Percentiles rank a stretch among this genome's conserved stretches.
These are phyloP conservation scores for Tetrapisispora namnaoensis DNA, from an alignment of 805 yeast genomes.

Conservation along the genomic window DNA sequence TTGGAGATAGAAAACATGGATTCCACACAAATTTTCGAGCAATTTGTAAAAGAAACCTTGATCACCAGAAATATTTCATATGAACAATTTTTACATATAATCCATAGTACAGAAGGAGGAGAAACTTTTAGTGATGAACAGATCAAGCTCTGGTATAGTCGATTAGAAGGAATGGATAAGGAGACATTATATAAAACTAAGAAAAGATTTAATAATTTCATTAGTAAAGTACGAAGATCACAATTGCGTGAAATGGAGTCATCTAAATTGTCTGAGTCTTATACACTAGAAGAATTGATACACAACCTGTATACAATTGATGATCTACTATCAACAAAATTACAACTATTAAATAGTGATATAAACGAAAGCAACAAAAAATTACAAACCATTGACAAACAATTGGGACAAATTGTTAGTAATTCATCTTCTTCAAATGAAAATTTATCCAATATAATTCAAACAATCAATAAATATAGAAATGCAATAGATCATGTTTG, in stretches of 20 bases:
- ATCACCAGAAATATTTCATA: not conserved
- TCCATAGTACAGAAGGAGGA: not conserved
- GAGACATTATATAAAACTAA: not conserved
- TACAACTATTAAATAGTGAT: not conserved
- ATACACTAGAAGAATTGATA: conserved; percentile 14
- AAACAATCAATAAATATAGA: not conserved
- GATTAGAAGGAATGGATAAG: not conserved
- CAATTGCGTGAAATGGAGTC: conserved; percentile 9
- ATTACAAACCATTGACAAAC: not conserved
- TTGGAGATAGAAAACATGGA: not conserved
- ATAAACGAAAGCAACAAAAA: not conserved
- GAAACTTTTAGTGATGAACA: not conserved
- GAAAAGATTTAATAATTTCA: not conserved
- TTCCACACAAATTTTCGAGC: not conserved
- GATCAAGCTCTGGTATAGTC: not conserved
- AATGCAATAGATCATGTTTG: not conserved
- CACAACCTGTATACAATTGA: conserved; percentile 13
- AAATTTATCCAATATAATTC: not conserved
- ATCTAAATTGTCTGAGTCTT: conserved; percentile 9
- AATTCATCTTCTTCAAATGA: not conserved
- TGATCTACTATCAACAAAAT: not conserved
- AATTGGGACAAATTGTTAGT: not conserved
- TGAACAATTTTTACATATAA: not conserved
- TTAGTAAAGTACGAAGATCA: conserved; percentile 3
- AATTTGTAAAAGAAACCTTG: not conserved